phyloP scores from a whole-genome alignment of 108 stramenopile genomes.

The Aurantiochytrium sp. region DNA sequence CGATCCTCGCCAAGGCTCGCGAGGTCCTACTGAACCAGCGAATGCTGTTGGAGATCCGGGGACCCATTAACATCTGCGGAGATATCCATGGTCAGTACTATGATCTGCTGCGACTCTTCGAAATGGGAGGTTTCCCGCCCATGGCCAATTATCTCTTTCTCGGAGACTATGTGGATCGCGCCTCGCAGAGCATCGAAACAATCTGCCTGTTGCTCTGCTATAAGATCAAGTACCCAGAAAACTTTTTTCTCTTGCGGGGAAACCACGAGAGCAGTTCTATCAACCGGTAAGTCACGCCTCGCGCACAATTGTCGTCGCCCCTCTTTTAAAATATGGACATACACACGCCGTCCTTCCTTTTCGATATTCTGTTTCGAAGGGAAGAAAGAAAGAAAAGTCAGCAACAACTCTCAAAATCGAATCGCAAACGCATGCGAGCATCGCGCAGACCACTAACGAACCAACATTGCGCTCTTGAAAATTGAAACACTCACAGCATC shows the following conservation, averaged over 20 bases:
- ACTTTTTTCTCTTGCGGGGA: constrained; percentile 55
- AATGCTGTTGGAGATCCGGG: constrained; percentile 92
- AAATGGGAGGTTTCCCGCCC: constrained; percentile 95
- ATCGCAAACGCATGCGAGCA: too few species aligned
- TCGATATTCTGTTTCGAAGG: too few species aligned
- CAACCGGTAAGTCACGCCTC: constrained; percentile 46
- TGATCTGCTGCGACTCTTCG: constrained; percentile 90
- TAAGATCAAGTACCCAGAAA: constrained; percentile 81
- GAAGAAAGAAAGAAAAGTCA: too few species aligned
- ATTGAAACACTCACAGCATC: constrained; percentile 22
- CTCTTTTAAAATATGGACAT: too few species aligned
- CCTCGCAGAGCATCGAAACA: constrained; percentile 82
- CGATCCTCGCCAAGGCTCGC: constrained; percentile 53
- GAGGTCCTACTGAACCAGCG: constrained; percentile 91
- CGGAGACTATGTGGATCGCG: constrained; percentile 97
- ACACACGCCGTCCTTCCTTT: too few species aligned
- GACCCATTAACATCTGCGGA: constrained; percentile 98
- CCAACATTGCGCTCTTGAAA: too few species aligned
- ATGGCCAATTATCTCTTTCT: constrained; percentile 95
- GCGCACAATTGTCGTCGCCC: too few species aligned
- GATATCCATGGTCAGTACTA: constrained; percentile 98
- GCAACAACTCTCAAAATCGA: too few species aligned
- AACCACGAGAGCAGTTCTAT: constrained; percentile 76
- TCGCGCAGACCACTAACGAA: too few species aligned
- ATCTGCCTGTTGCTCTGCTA: constrained; percentile 76